phyloP scores from a whole-genome alignment of 164 flowering plant genomes.

The Vitis cinerea region DNA sequence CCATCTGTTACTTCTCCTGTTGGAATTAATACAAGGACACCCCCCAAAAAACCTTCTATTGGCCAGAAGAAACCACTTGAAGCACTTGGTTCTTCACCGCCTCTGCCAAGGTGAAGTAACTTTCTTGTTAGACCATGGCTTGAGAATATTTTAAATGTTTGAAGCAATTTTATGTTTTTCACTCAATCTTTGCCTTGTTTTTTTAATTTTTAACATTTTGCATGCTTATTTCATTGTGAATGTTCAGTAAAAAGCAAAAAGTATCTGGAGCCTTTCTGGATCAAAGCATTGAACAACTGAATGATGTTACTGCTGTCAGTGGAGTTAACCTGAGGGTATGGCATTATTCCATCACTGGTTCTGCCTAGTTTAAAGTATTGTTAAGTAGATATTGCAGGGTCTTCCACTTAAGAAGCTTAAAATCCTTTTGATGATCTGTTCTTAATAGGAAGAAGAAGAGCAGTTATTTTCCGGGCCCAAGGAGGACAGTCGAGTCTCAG shows the following conservation, averaged over 20 bases:
- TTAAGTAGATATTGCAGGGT: conserved; percentile 1
- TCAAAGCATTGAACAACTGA: conserved; percentile 96
- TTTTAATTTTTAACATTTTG: not conserved
- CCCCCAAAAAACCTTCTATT: conserved; percentile 59
- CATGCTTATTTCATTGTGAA: too few species aligned
- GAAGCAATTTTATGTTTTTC: not conserved
- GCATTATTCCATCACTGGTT: not conserved
- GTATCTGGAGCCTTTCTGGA: conserved; percentile 70
- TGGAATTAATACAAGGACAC: conserved; percentile 50
- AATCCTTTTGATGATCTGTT: not conserved
- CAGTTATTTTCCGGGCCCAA: conserved; percentile 85
- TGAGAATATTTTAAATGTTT: not conserved
- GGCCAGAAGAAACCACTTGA: conserved; percentile 93
- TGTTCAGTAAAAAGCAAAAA: conserved; percentile 84
- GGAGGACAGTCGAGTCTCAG: conserved; percentile 84
- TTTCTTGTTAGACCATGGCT: not conserved
- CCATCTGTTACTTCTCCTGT: conserved; percentile 45
- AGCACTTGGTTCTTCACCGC: conserved; percentile 60
- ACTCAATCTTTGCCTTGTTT: not conserved
- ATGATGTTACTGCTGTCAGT: conserved; percentile 99
- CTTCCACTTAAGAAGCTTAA: not conserved
- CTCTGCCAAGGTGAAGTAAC: conserved; percentile 52
- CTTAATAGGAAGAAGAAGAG: conserved; percentile 87
- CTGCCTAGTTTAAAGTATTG: not conserved
- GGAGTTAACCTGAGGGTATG: conserved; percentile 90